Evolutionary conservation across 495 filamentous ascomycete species (phyloP), one percentile per base, ranked within the genome.

Genomic region (Talaromyces borbonicus): DNA sequence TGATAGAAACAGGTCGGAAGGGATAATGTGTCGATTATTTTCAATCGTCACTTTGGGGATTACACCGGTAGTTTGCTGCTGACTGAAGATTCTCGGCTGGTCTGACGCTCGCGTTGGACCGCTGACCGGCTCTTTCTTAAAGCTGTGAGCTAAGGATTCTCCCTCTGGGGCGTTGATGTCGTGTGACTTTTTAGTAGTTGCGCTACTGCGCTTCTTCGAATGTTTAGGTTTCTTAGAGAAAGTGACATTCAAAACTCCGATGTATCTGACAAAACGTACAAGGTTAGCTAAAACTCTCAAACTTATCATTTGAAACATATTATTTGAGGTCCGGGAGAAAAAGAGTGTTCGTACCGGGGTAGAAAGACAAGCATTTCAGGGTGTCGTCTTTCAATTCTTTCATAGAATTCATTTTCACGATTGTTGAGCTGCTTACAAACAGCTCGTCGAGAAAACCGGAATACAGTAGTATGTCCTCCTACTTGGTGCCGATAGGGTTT

Each of bases 361-460:
- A 98, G 66, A 63, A 97, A 98, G 18, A 80, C 77, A 46, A 98
- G 68, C 56, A 98, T 72, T 52, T 95, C 82, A 31, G 90, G 87
- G 62, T 98, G 90, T 46, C 84, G 75, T 50, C 74, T 76, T 68
- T 98, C 92, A 52, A 98, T 83, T 44, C 81, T 92, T 62, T 98
- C 92, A 60, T 98, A 98, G 56, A 98, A 98, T 63, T 94, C 86
- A 65, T 98, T 98, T 56, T 98, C 92, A 54, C 87, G 72, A 56
- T 94, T 97, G 61, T 92, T 97, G 51, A 98, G 75, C 67, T 94
- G 87, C 62, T 98, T 98, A 72, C 93, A 97, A 14, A 98, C 90
- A 44, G 92, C 92, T 50, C 88, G 80, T 36, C 84, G 78, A 16
- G 92, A 97, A 54, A 98, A 97, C 22, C 92, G 83, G 69, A 95